These are phyloP conservation scores for Tulasnella sp. DNA, from an alignment of 768 basidiomycete species.

Conservation along the genomic window DNA sequence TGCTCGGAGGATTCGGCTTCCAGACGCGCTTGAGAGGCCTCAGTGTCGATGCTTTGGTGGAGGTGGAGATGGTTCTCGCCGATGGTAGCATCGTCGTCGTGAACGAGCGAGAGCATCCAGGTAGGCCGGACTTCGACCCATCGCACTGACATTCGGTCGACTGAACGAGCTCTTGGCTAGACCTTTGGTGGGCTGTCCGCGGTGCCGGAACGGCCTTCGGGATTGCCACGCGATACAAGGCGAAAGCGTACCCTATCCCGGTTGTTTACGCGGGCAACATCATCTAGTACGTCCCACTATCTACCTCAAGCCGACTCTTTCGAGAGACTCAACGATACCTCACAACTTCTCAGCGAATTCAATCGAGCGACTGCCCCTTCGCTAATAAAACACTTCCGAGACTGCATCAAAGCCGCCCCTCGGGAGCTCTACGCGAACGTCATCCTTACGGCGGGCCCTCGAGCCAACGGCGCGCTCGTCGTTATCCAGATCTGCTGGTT, in stretches of 20 bases:
- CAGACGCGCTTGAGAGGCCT: conserved; percentile 72
- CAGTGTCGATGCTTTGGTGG: conserved; percentile 81
- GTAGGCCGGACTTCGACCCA: conserved; percentile 28
- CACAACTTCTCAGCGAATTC: conserved; percentile 59
- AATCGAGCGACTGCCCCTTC: conserved; percentile 77
- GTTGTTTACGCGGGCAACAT: conserved; percentile 88
- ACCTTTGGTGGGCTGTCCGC: conserved; percentile 80
- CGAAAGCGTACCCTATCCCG: conserved; percentile 78
- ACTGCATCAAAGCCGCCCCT: conserved; percentile 83
- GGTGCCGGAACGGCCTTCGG: conserved; percentile 78
- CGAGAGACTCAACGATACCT: background rate
- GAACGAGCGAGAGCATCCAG: conserved; percentile 59
- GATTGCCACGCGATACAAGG: conserved; percentile 77
- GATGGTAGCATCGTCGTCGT: conserved; percentile 77
- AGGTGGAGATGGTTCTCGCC: conserved; percentile 84
- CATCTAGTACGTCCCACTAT: conserved; percentile 57
- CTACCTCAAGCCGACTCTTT: conserved; percentile 6
- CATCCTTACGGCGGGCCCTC: conserved; percentile 81
- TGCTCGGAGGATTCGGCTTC: conserved; percentile 75
- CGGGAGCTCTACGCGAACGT: conserved; percentile 83
- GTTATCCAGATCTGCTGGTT: conserved; percentile 89
- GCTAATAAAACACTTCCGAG: conserved; percentile 82
- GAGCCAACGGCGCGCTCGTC: conserved; percentile 62
- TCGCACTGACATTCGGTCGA: background rate
- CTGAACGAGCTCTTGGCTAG: conserved; percentile 28